Evolutionary conservation across 306 rosid genomes (phyloP), one percentile per base, ranked within the genome.

Genomic region (Bauhinia variegata): DNA sequence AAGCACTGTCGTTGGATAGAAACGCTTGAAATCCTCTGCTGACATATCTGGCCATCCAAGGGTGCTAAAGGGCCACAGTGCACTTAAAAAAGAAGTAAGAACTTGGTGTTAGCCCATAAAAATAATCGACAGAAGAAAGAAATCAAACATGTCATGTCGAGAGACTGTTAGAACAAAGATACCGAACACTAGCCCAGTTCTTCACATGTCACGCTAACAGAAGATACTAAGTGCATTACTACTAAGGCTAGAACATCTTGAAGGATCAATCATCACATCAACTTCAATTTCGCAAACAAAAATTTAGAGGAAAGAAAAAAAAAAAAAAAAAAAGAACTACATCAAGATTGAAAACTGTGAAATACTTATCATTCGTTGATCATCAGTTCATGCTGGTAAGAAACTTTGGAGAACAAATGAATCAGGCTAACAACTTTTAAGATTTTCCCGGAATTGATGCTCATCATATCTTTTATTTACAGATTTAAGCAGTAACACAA

Each of bases 21-120:
- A 87, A 65, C 23, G 83, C 79, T 86, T 86, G 74, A 86, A 89
- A 78, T 92, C 98, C 74, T 89, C 96, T 9, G 87, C 76, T 43
- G 84, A 75, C 60, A 66, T 75, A 73, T 89, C 88, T 54, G 98
- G 98, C 98, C 98, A 92, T 64, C 98, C 98, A 78, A 92, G 98
- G 32, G 98, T 92, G 72, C 98, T 92, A 75, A 89, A 92, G 36
- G 98, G 98, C 98, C 98, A 92, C 51, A 92, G 70, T 1, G 98
- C 92, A 76, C 98, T 92, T 85, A 75, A 79, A 54, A 79, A 61
- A 73, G 14, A 60, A 49, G 37, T 4, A 33, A 57, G 46, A 39
- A 39, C 12, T 19, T 54, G 18, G 31, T 34, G 49, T 65, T 62
- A 64, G 69, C 63, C 63, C 66, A 72, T 16, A 34, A n/a, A 42